Percentiles rank a stretch among this genome's conserved stretches.
Evolutionary conservation across 2,329 filamentous ascomycete species (phyloP).

Genomic region (Diaporthe destruens): DNA sequence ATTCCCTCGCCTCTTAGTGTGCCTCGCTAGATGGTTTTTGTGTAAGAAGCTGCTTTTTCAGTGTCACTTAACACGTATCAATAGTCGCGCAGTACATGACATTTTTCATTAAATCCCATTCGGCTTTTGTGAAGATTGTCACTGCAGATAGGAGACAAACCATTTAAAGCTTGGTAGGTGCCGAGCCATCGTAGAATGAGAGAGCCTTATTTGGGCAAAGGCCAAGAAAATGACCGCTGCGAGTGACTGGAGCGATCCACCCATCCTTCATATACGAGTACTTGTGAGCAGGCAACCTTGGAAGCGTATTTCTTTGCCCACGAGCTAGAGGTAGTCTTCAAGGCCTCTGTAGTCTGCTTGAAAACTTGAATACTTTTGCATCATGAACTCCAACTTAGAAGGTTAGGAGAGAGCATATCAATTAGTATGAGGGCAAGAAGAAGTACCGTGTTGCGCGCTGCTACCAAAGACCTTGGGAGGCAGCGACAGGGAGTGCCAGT

Average conservation of each 20-base stretch:
- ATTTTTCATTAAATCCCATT: not conserved
- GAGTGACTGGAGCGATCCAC: not conserved
- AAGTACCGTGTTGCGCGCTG: not conserved
- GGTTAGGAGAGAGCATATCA: not conserved
- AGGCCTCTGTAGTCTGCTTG: not conserved
- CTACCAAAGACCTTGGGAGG: no score
- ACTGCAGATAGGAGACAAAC: not conserved
- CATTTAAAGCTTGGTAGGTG: not conserved
- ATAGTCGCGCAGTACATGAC: not conserved
- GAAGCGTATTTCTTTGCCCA: not conserved
- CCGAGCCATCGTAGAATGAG: not conserved
- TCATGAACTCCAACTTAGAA: no score
- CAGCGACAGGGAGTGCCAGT: not conserved
- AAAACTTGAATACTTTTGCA: no score
- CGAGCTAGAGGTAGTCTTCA: not conserved
- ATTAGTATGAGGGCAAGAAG: not conserved
- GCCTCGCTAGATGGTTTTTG: no score
- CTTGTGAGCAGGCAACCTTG: not conserved
- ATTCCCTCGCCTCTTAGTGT: no score
- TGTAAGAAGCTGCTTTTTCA: no score
- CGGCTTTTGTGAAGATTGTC: not conserved
- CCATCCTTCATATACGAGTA: not conserved
- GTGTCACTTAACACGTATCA: not conserved
- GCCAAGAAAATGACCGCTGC: not conserved
- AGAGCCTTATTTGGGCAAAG: not conserved